Conservation (phyloP, 257 asterid genomes). For the Rauvolfia tetraphylla region DNA sequence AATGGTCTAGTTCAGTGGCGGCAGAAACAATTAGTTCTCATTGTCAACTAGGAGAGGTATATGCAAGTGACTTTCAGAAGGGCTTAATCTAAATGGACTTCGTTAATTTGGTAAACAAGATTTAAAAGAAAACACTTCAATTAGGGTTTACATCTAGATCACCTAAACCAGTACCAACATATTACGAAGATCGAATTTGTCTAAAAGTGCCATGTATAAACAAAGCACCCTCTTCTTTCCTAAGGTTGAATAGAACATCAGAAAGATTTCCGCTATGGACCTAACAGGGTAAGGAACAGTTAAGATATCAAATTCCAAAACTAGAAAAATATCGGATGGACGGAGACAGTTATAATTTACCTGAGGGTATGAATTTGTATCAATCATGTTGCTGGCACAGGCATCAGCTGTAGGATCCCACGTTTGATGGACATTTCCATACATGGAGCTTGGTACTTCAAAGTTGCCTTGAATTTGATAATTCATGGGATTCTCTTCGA, state of each 20-base stretch:
- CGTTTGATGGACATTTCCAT: slow-evolving; percentile 33
- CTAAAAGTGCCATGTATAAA: background rate
- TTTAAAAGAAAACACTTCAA: background rate
- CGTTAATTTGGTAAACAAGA: background rate
- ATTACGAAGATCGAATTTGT: background rate
- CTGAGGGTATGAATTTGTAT: slow-evolving; percentile 54
- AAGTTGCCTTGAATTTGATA: slow-evolving; percentile 53
- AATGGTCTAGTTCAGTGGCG: background rate
- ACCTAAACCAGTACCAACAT: background rate
- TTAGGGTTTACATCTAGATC: background rate
- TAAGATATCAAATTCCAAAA: background rate
- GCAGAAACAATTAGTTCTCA: background rate
- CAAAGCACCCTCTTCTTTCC: background rate
- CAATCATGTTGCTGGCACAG: slow-evolving; percentile 42
- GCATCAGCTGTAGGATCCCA: slow-evolving; percentile 44
- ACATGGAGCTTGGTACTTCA: slow-evolving; percentile 51
- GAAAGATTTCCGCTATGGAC: background rate
- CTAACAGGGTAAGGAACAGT: background rate
- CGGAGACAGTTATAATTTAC: slow-evolving; percentile 19
- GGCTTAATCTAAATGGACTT: background rate
- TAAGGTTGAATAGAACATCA: background rate
- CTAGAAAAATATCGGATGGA: background rate
- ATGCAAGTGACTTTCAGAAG: background rate
- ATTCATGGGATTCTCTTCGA: slow-evolving; percentile 41
- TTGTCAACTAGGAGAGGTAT: background rate